Base-by-base conservation (phyloP, 192 early-diverging fungal genomes). In the Neocallimastix lanati region DNA sequence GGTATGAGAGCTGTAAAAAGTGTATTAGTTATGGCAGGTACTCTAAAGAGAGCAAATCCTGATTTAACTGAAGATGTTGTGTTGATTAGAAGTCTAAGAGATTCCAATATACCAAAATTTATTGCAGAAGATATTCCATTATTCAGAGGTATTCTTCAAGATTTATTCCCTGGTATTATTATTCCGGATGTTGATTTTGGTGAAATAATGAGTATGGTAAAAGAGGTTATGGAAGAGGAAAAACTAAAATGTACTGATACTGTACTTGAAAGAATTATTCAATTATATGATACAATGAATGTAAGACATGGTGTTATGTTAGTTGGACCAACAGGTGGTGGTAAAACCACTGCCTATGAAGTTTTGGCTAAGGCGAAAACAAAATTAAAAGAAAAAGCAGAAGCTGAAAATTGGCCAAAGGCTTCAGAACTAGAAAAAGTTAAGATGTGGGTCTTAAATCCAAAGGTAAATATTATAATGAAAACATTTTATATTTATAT, bases 1-100 rank as follows among this genome's bases (percentile, higher is more conserved):
- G 88, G 88, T 40, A 90, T 90, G 89, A 80, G 89, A n/a, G 89
- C 89, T 36, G 89, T 90, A 9, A 90, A 90, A 77, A 89, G 88
- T n/a, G 89, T 90, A 67, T 81, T 90, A 28, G 88, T 88, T 29
- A 90, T 90, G 89, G 89, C 89, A 12, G 89, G 89, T 4, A 85
- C 87, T 27, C 81, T 90, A 25, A 90, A 90, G 76, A 83, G 89
- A 28, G 77, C 84, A 29, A 85, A 82, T 79, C 89, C 86, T 50
- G 86, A 88, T 33, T 79, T 90, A 27, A 79, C 80, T 29, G 89
- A 90, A 80, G 88, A 90, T 33, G 81, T 87, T 25, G 89, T 90
- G 9, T 80, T 90, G 29, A 90, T 90, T 76, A 79, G 89, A 27
- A 87, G 88, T 27, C 79, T 90, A 12, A 82, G 89, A 38, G 89